Conservation (phyloP, 805 yeast genomes). For the Ogataea naganishii region DNA sequence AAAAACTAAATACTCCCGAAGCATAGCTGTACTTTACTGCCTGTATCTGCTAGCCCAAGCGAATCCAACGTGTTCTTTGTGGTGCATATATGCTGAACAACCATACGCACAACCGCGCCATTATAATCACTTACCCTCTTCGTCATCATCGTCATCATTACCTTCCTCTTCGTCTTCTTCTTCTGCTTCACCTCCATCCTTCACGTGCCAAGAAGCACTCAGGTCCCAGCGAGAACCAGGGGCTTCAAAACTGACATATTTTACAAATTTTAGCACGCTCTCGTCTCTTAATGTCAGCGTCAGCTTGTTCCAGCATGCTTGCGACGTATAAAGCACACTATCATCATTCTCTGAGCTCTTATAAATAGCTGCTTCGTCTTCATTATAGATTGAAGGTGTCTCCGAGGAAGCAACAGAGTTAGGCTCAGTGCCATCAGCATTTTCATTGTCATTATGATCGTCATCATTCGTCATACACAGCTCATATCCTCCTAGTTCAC, state of each 20-base stretch:
- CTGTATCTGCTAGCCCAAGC: too few relatives aligned
- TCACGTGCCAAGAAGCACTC: slow-evolving; percentile 69
- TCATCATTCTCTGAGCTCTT: slow-evolving; percentile 57
- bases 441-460: slow-evolving; percentile 34
- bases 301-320: slow-evolving; percentile 78
- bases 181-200: slow-evolving; percentile 34
- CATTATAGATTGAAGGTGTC: slow-evolving; percentile 15
- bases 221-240: slow-evolving; percentile 93
- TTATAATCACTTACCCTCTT: too few relatives aligned
- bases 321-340: slow-evolving; percentile 68
- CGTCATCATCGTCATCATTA: too few relatives aligned
- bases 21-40: too few relatives aligned
- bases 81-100: too few relatives aligned
- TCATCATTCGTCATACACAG: slow-evolving; percentile 67
- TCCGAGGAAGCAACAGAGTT: slow-evolving; percentile 6
- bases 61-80: too few relatives aligned
- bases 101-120: too few relatives aligned
- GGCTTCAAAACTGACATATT: slow-evolving; percentile 83
- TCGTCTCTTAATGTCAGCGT: slow-evolving; percentile 75
- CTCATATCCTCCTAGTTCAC: slow-evolving; percentile 94
- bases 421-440: slow-evolving; percentile 13
- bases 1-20: too few relatives aligned
- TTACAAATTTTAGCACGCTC: slow-evolving; percentile 82
- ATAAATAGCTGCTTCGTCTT: slow-evolving; percentile 85
- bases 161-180: too few relatives aligned